These are phyloP conservation scores for Hura crepitans DNA, from an alignment of 441 rosid genomes.

Conservation along the genomic window DNA sequence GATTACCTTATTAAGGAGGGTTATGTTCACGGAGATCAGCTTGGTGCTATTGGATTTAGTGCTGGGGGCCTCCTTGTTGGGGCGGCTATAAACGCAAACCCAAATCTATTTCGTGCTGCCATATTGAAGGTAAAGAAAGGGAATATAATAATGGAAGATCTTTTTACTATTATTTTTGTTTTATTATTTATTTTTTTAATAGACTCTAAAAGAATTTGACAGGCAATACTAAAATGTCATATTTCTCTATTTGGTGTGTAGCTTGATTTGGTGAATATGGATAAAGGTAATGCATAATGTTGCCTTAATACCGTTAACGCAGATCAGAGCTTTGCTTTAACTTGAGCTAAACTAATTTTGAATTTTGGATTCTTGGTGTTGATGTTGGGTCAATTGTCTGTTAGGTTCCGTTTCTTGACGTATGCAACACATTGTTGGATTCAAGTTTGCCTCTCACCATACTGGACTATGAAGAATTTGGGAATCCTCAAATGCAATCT, in stretches of 20 bases:
- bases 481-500: constrained; percentile 59
- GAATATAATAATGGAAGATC: background rate
- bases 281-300: background rate
- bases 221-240: background rate
- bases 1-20: constrained; percentile 61
- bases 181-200: background rate
- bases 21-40: constrained; percentile 53
- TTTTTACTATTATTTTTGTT: background rate
- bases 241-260: background rate
- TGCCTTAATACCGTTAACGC: background rate
- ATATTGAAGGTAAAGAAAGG: constrained; percentile 59
- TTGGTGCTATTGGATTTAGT: constrained; percentile 67
- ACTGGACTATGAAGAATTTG: constrained; percentile 89
- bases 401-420: constrained; percentile 88
- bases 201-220: background rate
- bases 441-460: constrained; percentile 73
- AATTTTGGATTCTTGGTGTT: constrained; percentile 2
- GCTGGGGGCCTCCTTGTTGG: constrained; percentile 83
- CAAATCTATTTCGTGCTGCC: constrained; percentile 59
- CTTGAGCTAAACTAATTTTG: background rate
- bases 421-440: constrained; percentile 69
- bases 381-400: constrained; percentile 13
- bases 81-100: constrained; percentile 64
- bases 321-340: background rate
- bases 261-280: too few species aligned